phyloP scores from a whole-genome alignment of 2,329 filamentous ascomycete species.

The Fusarium acutatum region DNA sequence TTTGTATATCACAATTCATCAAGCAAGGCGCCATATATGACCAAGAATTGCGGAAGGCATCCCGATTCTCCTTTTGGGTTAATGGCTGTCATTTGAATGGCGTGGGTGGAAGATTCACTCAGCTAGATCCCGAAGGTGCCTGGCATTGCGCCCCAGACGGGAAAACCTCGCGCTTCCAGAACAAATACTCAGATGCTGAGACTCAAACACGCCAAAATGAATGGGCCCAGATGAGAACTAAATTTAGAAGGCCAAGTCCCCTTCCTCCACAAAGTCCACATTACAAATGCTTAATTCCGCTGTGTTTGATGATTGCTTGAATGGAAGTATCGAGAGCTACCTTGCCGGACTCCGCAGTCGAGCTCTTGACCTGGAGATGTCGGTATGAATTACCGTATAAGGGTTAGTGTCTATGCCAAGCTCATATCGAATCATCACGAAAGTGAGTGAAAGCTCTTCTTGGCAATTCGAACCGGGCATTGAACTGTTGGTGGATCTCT shows the following conservation, averaged over 20 bases:
- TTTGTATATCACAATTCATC: neutral
- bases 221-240: no score
- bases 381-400: neutral
- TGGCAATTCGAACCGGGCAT: conserved; percentile 5
- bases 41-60: no score
- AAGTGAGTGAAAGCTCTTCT: neutral
- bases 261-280: rapidly evolving
- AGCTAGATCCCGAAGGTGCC: neutral
- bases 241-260: rapidly evolving
- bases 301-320: neutral
- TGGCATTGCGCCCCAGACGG: neutral
- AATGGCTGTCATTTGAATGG: neutral
- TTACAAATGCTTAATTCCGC: neutral
- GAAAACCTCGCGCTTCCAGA: rapidly evolving
- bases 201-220: neutral
- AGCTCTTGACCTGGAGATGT: neutral
- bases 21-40: neutral
- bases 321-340: neutral
- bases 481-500: neutral
- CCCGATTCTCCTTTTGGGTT: rapidly evolving
- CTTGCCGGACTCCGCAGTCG: neutral
- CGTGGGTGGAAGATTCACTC: neutral
- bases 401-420: neutral
- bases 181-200: neutral
- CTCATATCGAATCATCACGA: neutral